phyloP scores from a whole-genome alignment of 75 land plant genomes.

The Cryptomeria japonica region DNA sequence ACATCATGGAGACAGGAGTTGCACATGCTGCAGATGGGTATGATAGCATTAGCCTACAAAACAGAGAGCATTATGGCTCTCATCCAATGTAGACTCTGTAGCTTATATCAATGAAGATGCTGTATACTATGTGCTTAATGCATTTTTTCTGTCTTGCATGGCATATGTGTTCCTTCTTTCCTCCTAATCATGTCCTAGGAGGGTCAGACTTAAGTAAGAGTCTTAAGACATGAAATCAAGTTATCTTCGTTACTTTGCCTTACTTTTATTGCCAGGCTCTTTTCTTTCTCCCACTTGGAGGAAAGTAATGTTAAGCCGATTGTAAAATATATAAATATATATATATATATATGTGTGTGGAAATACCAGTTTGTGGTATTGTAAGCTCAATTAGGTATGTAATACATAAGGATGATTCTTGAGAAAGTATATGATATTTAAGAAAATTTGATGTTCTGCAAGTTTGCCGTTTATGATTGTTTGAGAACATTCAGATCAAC shows the following conservation, averaged over 20 bases:
- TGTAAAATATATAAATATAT: conserved; percentile 2
- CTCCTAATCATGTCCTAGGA: not conserved
- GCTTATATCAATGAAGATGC: not conserved
- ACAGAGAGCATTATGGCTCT: conserved; percentile 57
- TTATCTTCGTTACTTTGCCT: not conserved
- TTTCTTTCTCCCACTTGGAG: not conserved
- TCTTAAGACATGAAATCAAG: not conserved
- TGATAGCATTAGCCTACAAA: conserved; percentile 53
- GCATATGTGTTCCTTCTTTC: not conserved
- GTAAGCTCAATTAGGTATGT: not conserved
- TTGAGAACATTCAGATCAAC: not conserved
- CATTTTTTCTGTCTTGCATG: not conserved
- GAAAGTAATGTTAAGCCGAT: not conserved
- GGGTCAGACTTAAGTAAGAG: not conserved
- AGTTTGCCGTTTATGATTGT: not conserved
- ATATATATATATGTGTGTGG: not conserved
- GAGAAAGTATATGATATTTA: not conserved
- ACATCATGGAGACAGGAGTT: conserved; percentile 21
- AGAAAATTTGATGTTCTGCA: not conserved
- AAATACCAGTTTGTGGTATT: not conserved
- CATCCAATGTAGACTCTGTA: conserved; percentile 54
- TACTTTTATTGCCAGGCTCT: not conserved
- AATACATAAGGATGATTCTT: not conserved
- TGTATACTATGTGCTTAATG: not conserved
- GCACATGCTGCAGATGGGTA: conserved; percentile 33